Conservation (phyloP, 2,329 filamentous ascomycete species). For the Ophiosphaerella narmari region DNA sequence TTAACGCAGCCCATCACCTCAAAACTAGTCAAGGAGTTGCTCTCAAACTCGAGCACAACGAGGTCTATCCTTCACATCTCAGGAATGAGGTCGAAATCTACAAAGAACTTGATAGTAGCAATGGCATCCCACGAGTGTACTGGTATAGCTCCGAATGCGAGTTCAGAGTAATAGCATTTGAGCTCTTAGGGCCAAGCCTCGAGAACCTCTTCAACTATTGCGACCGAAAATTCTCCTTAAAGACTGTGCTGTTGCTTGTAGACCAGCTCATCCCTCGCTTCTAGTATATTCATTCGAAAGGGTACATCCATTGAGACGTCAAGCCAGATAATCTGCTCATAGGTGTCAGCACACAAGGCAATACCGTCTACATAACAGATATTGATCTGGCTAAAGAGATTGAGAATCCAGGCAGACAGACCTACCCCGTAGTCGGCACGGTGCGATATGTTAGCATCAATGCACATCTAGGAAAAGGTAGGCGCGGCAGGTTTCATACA, state of each 20-base stretch:
- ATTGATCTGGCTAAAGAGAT: slow-evolving; percentile 99
- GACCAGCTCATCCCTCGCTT: slow-evolving; percentile 99
- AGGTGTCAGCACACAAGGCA: slow-evolving; percentile 98
- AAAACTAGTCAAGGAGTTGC: slow-evolving; percentile 99
- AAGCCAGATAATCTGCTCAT: slow-evolving; percentile 99
- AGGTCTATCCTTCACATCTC: slow-evolving; percentile 98
- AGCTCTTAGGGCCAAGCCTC: slow-evolving; percentile 90
- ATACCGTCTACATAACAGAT: slow-evolving; percentile 99
- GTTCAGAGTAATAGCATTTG: slow-evolving; percentile 99
- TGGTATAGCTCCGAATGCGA: slow-evolving; percentile 99
- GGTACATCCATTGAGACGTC: slow-evolving; percentile 99
- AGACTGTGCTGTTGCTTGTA: slow-evolving; percentile 94
- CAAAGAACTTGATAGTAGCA: slow-evolving; percentile 87
- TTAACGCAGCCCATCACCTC: slow-evolving; percentile 83
- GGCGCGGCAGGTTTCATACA: slow-evolving; percentile 29
- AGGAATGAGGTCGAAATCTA: slow-evolving; percentile 98
- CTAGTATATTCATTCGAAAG: slow-evolving; percentile 99
- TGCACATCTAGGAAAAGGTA: slow-evolving; percentile 92
- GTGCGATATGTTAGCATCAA: slow-evolving; percentile 99
- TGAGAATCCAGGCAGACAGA: slow-evolving; percentile 99
- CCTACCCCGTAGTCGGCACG: slow-evolving; percentile 99
- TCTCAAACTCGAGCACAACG: slow-evolving; percentile 99
- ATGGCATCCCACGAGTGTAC: slow-evolving; percentile 97
- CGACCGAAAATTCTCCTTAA: slow-evolving; percentile 99
- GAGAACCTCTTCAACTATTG: slow-evolving; percentile 99